Conservation (phyloP, 2,329 filamentous ascomycete genomes). For the Endothia cerciana region DNA sequence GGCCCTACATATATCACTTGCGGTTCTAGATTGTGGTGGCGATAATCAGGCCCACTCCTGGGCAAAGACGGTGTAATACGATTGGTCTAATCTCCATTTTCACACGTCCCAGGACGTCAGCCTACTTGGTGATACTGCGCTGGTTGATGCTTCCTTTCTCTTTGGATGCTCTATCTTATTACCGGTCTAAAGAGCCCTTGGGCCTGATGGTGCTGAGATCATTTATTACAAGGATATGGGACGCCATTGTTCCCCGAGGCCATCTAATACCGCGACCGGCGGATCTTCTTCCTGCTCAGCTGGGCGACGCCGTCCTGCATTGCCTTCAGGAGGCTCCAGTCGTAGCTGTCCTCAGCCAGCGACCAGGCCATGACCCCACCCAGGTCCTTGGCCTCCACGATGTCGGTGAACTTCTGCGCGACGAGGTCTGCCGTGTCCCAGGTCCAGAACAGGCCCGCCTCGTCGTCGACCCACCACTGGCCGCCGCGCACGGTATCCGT, state of each 20-base stretch:
- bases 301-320: slow-evolving; percentile 41
- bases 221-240: neutral
- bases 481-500: slow-evolving; percentile 54
- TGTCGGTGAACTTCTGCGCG: slow-evolving; percentile 48
- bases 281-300: slow-evolving; percentile 11
- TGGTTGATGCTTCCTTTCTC: neutral
- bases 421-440: slow-evolving; percentile 59
- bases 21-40: no score
- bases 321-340: slow-evolving; percentile 48
- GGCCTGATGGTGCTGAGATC: neutral
- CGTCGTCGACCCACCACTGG: slow-evolving; percentile 58
- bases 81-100: neutral
- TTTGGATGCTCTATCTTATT: neutral
- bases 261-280: slow-evolving; percentile 13
- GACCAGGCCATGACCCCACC: slow-evolving; percentile 60
- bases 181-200: neutral
- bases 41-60: neutral
- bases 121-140: no score
- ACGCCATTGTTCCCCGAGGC: neutral
- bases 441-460: slow-evolving; percentile 54
- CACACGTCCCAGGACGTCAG: no score
- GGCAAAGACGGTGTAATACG: neutral
- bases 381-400: slow-evolving; percentile 46
- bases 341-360: slow-evolving; percentile 51
- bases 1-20: no score